Percentiles rank a stretch among this genome's conserved stretches.
phyloP scores from a whole-genome alignment of 179 eudicot species.

The Nepenthes alata region DNA sequence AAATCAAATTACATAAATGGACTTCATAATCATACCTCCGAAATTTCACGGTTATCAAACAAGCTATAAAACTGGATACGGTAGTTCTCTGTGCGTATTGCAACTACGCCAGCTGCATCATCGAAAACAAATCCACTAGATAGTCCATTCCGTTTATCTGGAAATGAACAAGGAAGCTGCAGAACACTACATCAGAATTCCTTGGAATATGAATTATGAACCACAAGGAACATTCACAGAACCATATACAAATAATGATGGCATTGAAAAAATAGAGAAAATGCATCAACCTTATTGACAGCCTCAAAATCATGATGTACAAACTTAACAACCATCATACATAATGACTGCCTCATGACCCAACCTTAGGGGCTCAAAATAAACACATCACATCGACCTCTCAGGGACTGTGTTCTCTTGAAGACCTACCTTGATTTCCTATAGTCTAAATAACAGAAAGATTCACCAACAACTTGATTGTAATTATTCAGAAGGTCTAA shows the following conservation, averaged over 20 bases:
- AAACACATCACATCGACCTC: too few species aligned
- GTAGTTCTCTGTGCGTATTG: constrained; percentile 61
- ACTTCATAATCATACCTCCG: constrained; percentile 39
- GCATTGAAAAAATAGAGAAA: too few species aligned
- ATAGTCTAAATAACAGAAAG: too few species aligned
- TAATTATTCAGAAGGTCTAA: too few species aligned
- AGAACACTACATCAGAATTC: constrained; percentile 17
- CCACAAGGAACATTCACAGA: not conserved
- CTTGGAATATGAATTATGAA: constrained; percentile 1
- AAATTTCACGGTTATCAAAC: constrained; percentile 69
- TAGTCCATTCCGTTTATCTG: constrained; percentile 37
- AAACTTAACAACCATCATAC: too few species aligned
- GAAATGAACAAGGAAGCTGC: constrained; percentile 72
- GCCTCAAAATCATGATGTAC: too few species aligned
- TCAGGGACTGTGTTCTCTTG: too few species aligned
- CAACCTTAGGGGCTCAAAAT: too few species aligned
- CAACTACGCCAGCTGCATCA: constrained; percentile 48
- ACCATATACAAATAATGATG: not conserved
- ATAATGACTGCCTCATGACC: too few species aligned
- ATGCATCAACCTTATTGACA: too few species aligned
- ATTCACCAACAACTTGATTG: too few species aligned
- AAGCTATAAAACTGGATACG: constrained; percentile 78
- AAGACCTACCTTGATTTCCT: too few species aligned
- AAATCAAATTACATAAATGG: not conserved
- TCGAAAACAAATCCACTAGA: constrained; percentile 46